phyloP scores from a whole-genome alignment of 1,139 yeast genomes.

The Blastobotrys capitulatus region DNA sequence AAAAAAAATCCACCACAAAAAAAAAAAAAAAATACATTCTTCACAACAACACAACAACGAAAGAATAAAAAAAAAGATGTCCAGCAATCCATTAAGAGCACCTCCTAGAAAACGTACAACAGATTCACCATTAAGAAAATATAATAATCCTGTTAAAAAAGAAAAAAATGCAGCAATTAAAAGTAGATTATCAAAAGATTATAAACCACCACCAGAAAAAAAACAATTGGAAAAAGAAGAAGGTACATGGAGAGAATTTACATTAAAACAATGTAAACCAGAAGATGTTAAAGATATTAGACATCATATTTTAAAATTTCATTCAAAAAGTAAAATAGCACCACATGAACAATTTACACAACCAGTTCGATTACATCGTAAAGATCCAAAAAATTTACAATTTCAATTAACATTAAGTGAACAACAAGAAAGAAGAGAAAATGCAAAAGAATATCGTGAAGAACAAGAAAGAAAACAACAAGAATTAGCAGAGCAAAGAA shows the following conservation, averaged over 20 bases:
- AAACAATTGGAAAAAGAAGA: neutral
- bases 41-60: neutral
- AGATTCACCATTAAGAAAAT: slow-evolving; percentile 3
- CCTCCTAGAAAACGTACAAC: neutral
- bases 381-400: slow-evolving; percentile 87
- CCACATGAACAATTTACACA: slow-evolving; percentile 64
- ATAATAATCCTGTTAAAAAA: neutral
- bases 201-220: neutral
- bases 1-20: neutral
- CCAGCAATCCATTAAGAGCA: neutral
- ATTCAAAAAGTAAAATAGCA: slow-evolving; percentile 63
- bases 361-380: slow-evolving; percentile 84
- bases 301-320: slow-evolving; percentile 79
- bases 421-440: slow-evolving; percentile 34
- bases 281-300: slow-evolving; percentile 71
- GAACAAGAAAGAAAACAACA: neutral
- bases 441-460: slow-evolving; percentile 18
- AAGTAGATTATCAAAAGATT: neutral
- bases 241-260: slow-evolving; percentile 49
- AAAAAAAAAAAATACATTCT: neutral
- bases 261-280: slow-evolving; percentile 65
- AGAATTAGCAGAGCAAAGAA: neutral
- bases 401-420: slow-evolving; percentile 69
- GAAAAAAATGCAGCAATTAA: neutral
- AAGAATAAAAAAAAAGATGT: neutral